Percentiles rank a stretch among this genome's conserved stretches.
Evolutionary conservation across 1,284 basidiomycete species (phyloP).

Genomic region (Mixia osmundae): DNA sequence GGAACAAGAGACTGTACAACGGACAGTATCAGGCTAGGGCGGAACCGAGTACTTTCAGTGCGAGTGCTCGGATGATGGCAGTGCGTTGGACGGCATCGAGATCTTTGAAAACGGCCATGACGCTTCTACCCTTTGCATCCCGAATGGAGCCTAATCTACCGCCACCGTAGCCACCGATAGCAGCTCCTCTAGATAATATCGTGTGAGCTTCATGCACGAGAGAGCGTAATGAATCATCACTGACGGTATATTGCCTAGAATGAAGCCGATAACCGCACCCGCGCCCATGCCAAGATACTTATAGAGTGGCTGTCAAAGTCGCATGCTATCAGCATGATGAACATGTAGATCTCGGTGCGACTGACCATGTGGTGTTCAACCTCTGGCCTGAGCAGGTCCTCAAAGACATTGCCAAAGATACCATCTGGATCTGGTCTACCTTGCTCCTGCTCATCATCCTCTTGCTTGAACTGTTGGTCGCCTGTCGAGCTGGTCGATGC

Average conservation of each 20-base stretch:
- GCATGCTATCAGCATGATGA: no score
- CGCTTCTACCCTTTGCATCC: slow-evolving; percentile 1
- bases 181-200: no score
- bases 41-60: no score
- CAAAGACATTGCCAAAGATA: slow-evolving; percentile 1
- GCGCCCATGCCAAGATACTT: neutral
- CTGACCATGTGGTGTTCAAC: neutral
- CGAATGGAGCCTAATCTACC: neutral
- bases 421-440: neutral
- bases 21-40: no score
- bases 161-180: slow-evolving; percentile 1
- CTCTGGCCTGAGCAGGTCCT: slow-evolving; percentile 2
- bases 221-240: neutral
- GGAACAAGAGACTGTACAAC: no score
- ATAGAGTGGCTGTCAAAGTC: neutral
- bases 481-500: neutral
- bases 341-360: no score
- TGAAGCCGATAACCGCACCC: slow-evolving; percentile 1
- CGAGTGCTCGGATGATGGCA: no score
- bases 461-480: neutral
- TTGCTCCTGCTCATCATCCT: neutral
- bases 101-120: neutral
- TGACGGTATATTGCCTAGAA: neutral
- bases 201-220: no score
- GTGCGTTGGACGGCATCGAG: no score